Percentiles rank a stretch among this genome's conserved stretches.
These are phyloP conservation scores for Ceratocystis alfenasii DNA, from an alignment of 2,329 filamentous ascomycete genomes.

Conservation along the genomic window DNA sequence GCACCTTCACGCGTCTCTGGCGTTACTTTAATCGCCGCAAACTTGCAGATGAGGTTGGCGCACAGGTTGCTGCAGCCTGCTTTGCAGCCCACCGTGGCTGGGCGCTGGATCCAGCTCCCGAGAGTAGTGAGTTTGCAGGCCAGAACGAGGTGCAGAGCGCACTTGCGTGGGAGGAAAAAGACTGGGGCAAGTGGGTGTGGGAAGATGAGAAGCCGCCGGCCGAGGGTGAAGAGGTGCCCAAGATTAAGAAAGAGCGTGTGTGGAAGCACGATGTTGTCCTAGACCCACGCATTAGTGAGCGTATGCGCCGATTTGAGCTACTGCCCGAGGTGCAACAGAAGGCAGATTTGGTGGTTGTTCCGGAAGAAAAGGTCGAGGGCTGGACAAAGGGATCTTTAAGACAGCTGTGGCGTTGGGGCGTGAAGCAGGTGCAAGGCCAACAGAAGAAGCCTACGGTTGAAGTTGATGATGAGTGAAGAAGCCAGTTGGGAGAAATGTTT, in stretches of 20 bases:
- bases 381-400: conserved; percentile 52
- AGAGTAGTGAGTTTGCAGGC: conserved; percentile 25
- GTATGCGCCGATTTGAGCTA: conserved; percentile 72
- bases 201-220: conserved; percentile 39
- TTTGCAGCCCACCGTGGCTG: conserved; percentile 37
- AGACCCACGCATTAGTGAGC: conserved; percentile 60
- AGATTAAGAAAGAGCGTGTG: conserved; percentile 47
- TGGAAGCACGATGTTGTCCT: conserved; percentile 66
- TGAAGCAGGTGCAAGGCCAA: conserved; percentile 32
- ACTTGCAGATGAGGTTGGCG: conserved; percentile 78
- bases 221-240: conserved; percentile 33
- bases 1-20: conserved; percentile 74
- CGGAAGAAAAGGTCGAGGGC: conserved; percentile 57
- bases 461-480: conserved; percentile 29
- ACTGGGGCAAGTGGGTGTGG: conserved; percentile 75
- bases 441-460: conserved; percentile 34
- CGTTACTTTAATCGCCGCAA: conserved; percentile 76
- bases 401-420: conserved; percentile 41
- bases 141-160: conserved; percentile 49
- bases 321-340: conserved; percentile 56
- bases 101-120: conserved; percentile 28
- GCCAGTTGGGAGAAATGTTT: background rate
- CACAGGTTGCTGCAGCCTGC: conserved; percentile 75
- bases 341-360: conserved; percentile 48
- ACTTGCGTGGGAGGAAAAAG: conserved; percentile 58